Evolutionary conservation across 768 basidiomycete species (phyloP).

Genomic region (Dacryopinax spathularia): DNA sequence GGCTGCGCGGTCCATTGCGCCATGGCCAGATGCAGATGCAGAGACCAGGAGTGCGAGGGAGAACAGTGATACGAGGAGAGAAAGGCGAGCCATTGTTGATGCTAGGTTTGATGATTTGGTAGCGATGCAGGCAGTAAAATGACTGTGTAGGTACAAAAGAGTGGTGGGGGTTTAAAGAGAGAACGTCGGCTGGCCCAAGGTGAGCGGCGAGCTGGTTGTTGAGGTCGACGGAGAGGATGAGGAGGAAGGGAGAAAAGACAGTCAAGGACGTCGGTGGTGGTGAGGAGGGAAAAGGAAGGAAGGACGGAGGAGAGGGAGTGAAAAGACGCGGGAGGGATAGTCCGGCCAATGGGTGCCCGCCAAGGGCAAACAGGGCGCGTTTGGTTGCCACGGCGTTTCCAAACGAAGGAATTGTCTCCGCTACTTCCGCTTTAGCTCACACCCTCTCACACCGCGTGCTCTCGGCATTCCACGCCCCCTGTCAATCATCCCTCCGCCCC

Average conservation of each 20-base stretch:
- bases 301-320: conserved; percentile 21
- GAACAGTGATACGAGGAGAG: conserved; percentile 2
- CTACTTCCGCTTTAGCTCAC: neutral
- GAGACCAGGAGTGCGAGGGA: conserved; percentile 22
- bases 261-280: conserved; percentile 43
- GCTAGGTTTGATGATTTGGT: neutral
- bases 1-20: conserved; percentile 25
- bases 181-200: conserved; percentile 14
- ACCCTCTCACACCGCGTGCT: neutral
- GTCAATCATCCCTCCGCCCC: neutral
- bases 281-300: conserved; percentile 43
- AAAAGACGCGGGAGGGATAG: neutral
- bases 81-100: conserved; percentile 4
- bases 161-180: neutral
- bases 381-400: neutral
- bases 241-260: conserved; percentile 35
- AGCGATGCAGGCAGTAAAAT: neutral
- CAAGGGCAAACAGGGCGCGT: no score
- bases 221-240: conserved; percentile 37
- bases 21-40: conserved; percentile 24
- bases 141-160: neutral
- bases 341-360: neutral
- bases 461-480: neutral
- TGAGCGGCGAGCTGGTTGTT: conserved; percentile 31
- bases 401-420: neutral